A percentile compares a stretch with the other conserved stretches of the same genome.
Conservation (phyloP, 805 yeast species). For the Brettanomyces bruxellensis region DNA sequence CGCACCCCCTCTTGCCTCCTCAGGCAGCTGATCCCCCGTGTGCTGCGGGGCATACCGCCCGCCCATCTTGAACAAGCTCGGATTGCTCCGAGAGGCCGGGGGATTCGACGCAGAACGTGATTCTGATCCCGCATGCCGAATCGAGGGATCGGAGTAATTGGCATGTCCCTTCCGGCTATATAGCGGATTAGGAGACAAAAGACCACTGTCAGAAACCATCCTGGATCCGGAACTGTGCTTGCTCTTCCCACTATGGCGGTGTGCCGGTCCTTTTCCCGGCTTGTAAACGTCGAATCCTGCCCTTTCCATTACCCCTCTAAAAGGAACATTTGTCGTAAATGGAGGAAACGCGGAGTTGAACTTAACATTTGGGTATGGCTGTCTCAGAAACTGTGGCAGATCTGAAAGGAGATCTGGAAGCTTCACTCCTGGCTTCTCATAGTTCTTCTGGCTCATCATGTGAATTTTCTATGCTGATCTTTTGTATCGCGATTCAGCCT, state of each 20-base stretch:
- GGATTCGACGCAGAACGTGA: not conserved
- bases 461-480: no score
- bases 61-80: not conserved
- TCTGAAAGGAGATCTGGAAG: constrained; percentile 9
- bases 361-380: constrained; percentile 23
- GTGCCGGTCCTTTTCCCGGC: constrained; percentile 12
- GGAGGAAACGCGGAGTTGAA: constrained; percentile 61
- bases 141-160: constrained; percentile 2
- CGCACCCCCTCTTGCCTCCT: no score
- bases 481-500: no score
- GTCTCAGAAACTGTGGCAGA: constrained; percentile 25
- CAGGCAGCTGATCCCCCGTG: no score
- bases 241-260: not conserved
- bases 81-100: not conserved
- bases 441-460: not conserved
- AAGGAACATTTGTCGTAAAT: constrained; percentile 49
- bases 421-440: not conserved
- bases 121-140: not conserved
- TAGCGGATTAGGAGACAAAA: constrained; percentile 2
- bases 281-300: constrained; percentile 68
- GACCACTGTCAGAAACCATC: constrained; percentile 1
- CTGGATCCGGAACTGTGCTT: not conserved
- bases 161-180: not conserved
- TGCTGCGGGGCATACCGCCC: not conserved
- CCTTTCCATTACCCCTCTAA: constrained; percentile 66